Evolutionary conservation across 371 early-diverging fungal genomes (phyloP).

Genomic region (Mortierella sp.): DNA sequence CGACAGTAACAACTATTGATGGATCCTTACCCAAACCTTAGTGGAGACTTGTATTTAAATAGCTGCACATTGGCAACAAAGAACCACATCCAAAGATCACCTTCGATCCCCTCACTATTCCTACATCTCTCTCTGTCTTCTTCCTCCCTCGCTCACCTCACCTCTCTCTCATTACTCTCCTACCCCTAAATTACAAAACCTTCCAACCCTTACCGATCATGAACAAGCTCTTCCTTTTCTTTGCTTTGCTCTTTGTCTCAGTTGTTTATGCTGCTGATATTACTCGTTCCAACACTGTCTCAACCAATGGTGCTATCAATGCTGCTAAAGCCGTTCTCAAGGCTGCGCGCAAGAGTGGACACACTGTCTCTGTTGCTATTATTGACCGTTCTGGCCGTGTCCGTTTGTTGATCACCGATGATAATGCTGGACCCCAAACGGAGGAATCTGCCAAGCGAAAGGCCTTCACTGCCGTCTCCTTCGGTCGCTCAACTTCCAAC

Average conservation of each 20-base stretch:
- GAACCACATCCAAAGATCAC: too few species aligned
- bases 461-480: slow-evolving; percentile 13
- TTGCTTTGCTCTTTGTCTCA: slow-evolving; percentile 2
- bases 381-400: slow-evolving; percentile 4
- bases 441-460: slow-evolving; percentile 5
- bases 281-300: neutral
- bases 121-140: too few species aligned
- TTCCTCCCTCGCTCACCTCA: too few species aligned
- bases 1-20: too few species aligned
- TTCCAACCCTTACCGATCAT: slow-evolving; percentile 1
- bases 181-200: neutral
- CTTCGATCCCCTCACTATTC: too few species aligned
- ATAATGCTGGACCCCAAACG: slow-evolving; percentile 12
- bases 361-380: slow-evolving; percentile 2
- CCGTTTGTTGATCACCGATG: slow-evolving; percentile 9
- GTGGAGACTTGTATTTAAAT: too few species aligned
- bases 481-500: slow-evolving; percentile 7
- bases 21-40: too few species aligned
- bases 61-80: too few species aligned
- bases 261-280: slow-evolving; percentile 3
- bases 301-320: slow-evolving; percentile 1
- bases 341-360: slow-evolving; percentile 2
- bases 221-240: slow-evolving; percentile 8
- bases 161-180: neutral
- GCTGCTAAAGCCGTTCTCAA: slow-evolving; percentile 4